These are phyloP conservation scores for Pseudognaphalium luteoalbum DNA, from an alignment of 129 eudicot species.

Conservation along the genomic window DNA sequence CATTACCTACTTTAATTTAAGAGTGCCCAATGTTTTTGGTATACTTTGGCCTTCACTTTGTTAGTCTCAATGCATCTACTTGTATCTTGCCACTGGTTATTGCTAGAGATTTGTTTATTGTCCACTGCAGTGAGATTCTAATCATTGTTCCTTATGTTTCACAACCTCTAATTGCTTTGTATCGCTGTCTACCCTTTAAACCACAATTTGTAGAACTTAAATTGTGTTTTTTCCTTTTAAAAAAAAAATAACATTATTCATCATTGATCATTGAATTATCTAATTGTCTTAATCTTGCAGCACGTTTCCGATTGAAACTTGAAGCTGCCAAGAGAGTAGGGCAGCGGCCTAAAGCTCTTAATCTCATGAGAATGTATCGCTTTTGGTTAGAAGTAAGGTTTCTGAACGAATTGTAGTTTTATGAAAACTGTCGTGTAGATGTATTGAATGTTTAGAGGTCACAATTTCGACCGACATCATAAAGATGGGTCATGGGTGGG, in stretches of 20 bases:
- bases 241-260: no score
- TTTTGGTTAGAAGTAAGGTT: slow-evolving; percentile 50
- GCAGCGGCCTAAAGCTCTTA: slow-evolving; percentile 32
- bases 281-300: slow-evolving; percentile 35
- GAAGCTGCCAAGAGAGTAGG: slow-evolving; percentile 24
- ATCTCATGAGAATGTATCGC: slow-evolving; percentile 48
- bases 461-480: neutral
- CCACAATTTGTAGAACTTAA: slow-evolving; percentile 1
- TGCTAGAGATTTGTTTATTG: neutral
- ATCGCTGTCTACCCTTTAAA: neutral
- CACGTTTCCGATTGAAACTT: slow-evolving; percentile 33
- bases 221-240: neutral
- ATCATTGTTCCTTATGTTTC: neutral
- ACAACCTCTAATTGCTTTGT: neutral
- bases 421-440: neutral
- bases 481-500: neutral
- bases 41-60: no score
- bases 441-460: neutral
- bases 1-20: neutral
- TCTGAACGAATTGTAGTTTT: neutral
- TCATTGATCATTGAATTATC: neutral
- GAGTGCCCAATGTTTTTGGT: neutral
- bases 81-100: neutral
- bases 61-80: no score
- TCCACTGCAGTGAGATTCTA: neutral